These are phyloP conservation scores for Magnolia kwangsiensis DNA, from an alignment of 164 flowering plant species.

Conservation along the genomic window DNA sequence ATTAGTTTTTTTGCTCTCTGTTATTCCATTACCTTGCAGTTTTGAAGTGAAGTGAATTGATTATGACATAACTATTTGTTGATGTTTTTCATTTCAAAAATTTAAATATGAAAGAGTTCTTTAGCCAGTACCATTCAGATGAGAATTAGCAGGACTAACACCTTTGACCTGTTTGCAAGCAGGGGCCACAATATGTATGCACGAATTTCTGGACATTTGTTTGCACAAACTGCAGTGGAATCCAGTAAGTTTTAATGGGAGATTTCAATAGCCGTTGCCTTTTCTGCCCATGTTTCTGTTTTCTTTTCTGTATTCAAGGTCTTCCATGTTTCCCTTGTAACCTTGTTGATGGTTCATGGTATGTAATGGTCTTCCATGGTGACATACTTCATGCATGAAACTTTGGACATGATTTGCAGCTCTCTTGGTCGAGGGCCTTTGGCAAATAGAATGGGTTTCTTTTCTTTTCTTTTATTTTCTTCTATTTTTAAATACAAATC, in stretches of 20 bases:
- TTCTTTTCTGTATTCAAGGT: neutral
- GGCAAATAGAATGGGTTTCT: neutral
- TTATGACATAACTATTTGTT: neutral
- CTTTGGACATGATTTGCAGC: neutral
- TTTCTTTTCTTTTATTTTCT: neutral
- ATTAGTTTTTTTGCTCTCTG: neutral
- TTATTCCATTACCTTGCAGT: neutral
- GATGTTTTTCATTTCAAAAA: neutral
- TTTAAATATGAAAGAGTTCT: neutral
- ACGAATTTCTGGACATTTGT: constrained; percentile 95
- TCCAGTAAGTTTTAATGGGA: constrained; percentile 67
- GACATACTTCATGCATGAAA: neutral
- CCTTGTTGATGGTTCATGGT: neutral
- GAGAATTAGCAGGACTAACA: neutral
- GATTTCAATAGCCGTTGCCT: neutral
- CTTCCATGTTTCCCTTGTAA: neutral
- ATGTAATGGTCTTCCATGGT: constrained; percentile 3
- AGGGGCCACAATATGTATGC: constrained; percentile 99
- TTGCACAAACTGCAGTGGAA: constrained; percentile 94
- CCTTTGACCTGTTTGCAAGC: constrained; percentile 20
- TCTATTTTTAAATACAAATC: neutral
- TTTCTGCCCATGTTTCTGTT: neutral
- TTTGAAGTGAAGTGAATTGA: neutral
- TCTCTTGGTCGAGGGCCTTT: neutral
- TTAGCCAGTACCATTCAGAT: neutral